Percentiles rank a stretch among this genome's conserved stretches.
Evolutionary conservation across 192 early-diverging fungal genomes (phyloP).

Genomic region (Gryganskiella cystojenkinii): DNA sequence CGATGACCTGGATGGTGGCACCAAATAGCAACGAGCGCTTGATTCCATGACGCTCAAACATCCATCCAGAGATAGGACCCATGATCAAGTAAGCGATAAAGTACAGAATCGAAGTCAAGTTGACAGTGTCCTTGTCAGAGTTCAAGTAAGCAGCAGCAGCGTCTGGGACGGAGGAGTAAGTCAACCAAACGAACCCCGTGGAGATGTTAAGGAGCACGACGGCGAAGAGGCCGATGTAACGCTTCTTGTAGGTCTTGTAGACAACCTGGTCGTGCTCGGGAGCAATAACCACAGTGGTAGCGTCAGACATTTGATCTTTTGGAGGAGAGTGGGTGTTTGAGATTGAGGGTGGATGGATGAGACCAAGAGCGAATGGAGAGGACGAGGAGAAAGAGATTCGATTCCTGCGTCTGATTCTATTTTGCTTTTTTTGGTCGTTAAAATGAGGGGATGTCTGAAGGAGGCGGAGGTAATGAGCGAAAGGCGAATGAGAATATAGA

Average conservation of each 20-base stretch:
- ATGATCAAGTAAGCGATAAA: constrained; percentile 58
- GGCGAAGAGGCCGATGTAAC: constrained; percentile 58
- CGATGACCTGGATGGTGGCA: constrained; percentile 52
- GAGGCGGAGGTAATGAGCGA: neutral
- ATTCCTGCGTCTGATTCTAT: too few species aligned
- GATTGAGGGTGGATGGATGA: neutral
- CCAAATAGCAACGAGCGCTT: constrained; percentile 57
- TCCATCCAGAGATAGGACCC: constrained; percentile 53
- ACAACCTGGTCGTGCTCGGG: neutral
- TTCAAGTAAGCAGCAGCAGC: constrained; percentile 51
- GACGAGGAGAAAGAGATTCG: constrained; percentile 15
- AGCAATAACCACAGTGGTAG: neutral
- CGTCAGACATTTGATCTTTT: constrained; percentile 12
- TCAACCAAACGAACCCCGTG: constrained; percentile 61
- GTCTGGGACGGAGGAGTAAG: constrained; percentile 55
- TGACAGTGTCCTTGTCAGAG: constrained; percentile 44
- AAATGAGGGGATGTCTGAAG: neutral
- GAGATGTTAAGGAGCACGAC: constrained; percentile 60
- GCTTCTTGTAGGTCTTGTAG: constrained; percentile 55
- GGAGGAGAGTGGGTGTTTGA: neutral
- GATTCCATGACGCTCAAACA: constrained; percentile 56
- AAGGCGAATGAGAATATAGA: neutral
- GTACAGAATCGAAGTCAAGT: constrained; percentile 58
- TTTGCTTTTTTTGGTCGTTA: neutral
- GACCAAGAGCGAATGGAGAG: neutral